Percentiles rank a stretch among this genome's conserved stretches.
These are phyloP conservation scores for Nidula niveotomentosa DNA, from an alignment of 1,284 basidiomycete species.

Conservation along the genomic window DNA sequence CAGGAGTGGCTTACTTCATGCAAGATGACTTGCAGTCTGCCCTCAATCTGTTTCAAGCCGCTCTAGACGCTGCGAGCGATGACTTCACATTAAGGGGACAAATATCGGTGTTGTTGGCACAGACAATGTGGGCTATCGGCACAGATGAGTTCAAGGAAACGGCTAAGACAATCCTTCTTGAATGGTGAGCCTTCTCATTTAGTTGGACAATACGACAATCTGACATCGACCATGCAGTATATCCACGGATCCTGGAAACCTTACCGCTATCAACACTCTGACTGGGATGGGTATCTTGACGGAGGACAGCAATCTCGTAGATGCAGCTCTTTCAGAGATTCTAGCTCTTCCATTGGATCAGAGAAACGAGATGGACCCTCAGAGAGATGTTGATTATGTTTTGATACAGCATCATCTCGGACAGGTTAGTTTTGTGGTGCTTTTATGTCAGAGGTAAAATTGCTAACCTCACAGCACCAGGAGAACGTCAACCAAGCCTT, in stretches of 20 bases:
- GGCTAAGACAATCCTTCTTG: slow-evolving; percentile 80
- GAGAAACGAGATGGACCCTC: slow-evolving; percentile 63
- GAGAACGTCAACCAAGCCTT: slow-evolving; percentile 48
- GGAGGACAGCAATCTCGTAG: slow-evolving; percentile 77
- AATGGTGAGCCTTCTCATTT: slow-evolving; percentile 58
- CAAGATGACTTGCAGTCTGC: slow-evolving; percentile 63
- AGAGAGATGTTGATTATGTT: slow-evolving; percentile 65
- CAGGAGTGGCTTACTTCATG: slow-evolving; percentile 73
- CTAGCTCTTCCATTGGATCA: slow-evolving; percentile 63
- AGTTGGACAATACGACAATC: too few relatives aligned
- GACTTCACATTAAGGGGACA: slow-evolving; percentile 58
- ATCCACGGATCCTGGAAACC: slow-evolving; percentile 65
- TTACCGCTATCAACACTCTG: slow-evolving; percentile 80
- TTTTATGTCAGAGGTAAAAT: neutral
- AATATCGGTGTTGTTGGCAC: slow-evolving; percentile 74
- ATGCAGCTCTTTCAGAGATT: slow-evolving; percentile 87
- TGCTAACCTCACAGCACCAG: slow-evolving; percentile 26
- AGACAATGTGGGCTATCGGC: slow-evolving; percentile 81
- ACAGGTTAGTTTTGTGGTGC: slow-evolving; percentile 43
- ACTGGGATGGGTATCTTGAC: slow-evolving; percentile 87
- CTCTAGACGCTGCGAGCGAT: slow-evolving; percentile 54
- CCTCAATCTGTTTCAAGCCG: slow-evolving; percentile 65
- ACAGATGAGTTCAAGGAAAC: slow-evolving; percentile 74
- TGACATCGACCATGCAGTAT: slow-evolving; percentile 41
- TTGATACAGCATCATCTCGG: slow-evolving; percentile 66